Evolutionary conservation across 176 grass and related monocot genomes (phyloP).

Genomic region (Avena eriantha): DNA sequence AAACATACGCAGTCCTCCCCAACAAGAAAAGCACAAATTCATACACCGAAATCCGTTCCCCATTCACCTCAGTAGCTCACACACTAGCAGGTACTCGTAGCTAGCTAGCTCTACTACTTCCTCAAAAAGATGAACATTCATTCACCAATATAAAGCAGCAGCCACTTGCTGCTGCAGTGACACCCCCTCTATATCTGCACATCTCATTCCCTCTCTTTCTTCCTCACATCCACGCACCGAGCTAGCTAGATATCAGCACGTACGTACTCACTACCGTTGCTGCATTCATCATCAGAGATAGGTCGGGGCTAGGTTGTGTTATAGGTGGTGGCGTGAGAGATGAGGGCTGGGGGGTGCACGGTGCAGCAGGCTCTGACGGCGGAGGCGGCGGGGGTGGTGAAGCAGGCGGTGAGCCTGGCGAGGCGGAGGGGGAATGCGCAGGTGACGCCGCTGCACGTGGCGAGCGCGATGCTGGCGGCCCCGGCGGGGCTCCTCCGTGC

Average conservation of each 20-base stretch:
- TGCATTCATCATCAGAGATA: slow-evolving; percentile 12
- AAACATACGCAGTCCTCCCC: slow-evolving; percentile 53
- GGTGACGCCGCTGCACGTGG: slow-evolving; percentile 95
- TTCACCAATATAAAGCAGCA: slow-evolving; percentile 58
- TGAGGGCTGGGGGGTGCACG: slow-evolving; percentile 89
- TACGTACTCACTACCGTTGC: slow-evolving; percentile 6
- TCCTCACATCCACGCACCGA: slow-evolving; percentile 11
- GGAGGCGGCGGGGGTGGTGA: slow-evolving; percentile 72
- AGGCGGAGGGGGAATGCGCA: slow-evolving; percentile 82
- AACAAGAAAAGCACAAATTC: slow-evolving; percentile 90
- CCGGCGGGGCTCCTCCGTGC: slow-evolving; percentile 66
- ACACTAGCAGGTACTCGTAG: background rate
- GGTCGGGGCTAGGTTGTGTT: background rate
- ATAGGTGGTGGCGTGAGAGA: slow-evolving; percentile 44
- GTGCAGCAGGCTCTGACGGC: slow-evolving; percentile 82
- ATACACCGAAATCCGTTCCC: slow-evolving; percentile 39
- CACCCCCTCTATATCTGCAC: slow-evolving; percentile 51
- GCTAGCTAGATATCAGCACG: slow-evolving; percentile 2
- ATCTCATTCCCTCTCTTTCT: background rate
- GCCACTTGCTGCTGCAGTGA: slow-evolving; percentile 51
- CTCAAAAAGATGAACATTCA: slow-evolving; percentile 41
- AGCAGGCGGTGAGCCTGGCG: slow-evolving; percentile 82
- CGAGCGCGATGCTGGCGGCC: slow-evolving; percentile 84
- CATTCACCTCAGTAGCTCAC: slow-evolving; percentile 37
- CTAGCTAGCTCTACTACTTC: background rate